These are phyloP conservation scores for Paecilomyces dactylethromorphus DNA, from an alignment of 2,329 filamentous ascomycete species.

Conservation along the genomic window DNA sequence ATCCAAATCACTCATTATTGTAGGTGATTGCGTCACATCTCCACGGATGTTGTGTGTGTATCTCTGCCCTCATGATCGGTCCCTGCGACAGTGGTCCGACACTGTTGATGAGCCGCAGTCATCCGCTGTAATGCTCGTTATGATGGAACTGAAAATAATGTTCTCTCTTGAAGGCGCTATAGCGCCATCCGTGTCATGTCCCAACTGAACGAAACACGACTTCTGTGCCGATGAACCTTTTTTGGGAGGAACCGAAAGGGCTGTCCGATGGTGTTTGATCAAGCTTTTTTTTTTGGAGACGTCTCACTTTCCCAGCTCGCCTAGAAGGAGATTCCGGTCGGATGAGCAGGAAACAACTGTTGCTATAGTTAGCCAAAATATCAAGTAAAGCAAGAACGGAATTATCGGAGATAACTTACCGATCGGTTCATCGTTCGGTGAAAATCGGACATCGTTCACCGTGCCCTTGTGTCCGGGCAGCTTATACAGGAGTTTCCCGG, in stretches of 20 bases:
- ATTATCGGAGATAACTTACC: conserved; percentile 53
- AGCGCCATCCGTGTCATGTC: not conserved
- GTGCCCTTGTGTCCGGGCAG: conserved; percentile 91
- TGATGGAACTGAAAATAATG: not conserved
- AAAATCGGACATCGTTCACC: conserved; percentile 91
- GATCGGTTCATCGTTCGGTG: conserved; percentile 76
- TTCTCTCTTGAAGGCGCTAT: not conserved
- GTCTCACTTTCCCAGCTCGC: conserved; percentile 64
- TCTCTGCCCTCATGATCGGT: not conserved
- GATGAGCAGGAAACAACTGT: conserved; percentile 82
- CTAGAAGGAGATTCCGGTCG: conserved; percentile 77
- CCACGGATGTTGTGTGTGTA: not conserved
- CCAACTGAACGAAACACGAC: not conserved
- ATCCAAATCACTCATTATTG: not conserved
- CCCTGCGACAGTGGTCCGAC: not conserved
- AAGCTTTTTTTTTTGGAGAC: not conserved
- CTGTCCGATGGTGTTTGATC: not conserved
- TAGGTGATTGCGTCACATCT: not conserved
- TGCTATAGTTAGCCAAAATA: conserved; percentile 11
- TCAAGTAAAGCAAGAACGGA: not conserved
- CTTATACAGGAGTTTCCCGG: conserved; percentile 89
- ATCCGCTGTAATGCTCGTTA: not conserved
- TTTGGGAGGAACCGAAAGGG: not conserved
- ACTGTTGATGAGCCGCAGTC: not conserved
- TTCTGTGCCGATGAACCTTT: not conserved